Percentiles rank a stretch among this genome's conserved stretches.
Evolutionary conservation across 164 flowering plant species (phyloP).

Genomic region (Magnolia officinalis): DNA sequence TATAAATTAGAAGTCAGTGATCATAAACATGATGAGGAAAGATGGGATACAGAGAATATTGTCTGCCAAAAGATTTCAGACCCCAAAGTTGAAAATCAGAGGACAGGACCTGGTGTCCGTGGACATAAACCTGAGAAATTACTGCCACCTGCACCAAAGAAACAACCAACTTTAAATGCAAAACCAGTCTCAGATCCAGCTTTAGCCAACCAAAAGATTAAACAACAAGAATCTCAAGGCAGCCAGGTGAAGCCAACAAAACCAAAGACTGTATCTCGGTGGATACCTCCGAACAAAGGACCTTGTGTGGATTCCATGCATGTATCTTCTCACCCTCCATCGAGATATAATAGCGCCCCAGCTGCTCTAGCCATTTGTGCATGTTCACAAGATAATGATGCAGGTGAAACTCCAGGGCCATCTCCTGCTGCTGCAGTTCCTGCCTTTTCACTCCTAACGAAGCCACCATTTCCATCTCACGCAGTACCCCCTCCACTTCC

Average conservation of each 20-base stretch:
- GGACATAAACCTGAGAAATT: conserved; percentile 23
- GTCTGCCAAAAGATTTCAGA: conserved; percentile 22
- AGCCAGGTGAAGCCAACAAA: conserved; percentile 37
- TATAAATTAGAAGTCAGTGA: conserved; percentile 14
- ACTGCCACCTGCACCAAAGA: conserved; percentile 18
- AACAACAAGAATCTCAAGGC: conserved; percentile 41
- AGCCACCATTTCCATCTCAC: background rate
- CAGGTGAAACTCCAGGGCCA: conserved; percentile 24
- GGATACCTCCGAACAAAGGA: conserved; percentile 66
- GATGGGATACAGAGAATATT: conserved; percentile 20
- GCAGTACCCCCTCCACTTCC: background rate
- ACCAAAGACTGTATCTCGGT: conserved; percentile 52
- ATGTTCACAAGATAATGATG: conserved; percentile 34
- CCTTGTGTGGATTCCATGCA: conserved; percentile 51
- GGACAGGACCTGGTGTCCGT: conserved; percentile 10
- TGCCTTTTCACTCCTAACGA: background rate
- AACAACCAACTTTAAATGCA: conserved; percentile 6
- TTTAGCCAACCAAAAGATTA: conserved; percentile 34
- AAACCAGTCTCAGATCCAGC: conserved; percentile 24
- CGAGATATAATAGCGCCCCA: conserved; percentile 75
- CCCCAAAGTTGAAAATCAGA: conserved; percentile 20
- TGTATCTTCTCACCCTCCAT: conserved; percentile 55
- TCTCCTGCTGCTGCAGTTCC: conserved; percentile 15
- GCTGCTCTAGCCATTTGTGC: conserved; percentile 39
- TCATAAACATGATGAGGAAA: conserved; percentile 17